phyloP scores from a whole-genome alignment of 345 rosid genomes.

The Brassica cretica region DNA sequence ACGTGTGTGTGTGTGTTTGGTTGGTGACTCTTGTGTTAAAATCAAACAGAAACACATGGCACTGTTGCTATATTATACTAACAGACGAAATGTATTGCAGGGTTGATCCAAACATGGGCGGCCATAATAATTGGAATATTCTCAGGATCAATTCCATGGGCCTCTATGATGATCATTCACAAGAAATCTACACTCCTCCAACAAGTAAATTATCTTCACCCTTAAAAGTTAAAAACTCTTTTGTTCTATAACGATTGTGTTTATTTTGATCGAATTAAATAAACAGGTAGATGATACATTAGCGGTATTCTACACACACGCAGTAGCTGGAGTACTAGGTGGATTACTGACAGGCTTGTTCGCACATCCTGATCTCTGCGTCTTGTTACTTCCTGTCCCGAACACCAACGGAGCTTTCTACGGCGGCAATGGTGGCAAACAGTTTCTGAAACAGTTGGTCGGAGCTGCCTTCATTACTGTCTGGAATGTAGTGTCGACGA shows the following conservation, averaged over 20 bases:
- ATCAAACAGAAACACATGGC: background rate
- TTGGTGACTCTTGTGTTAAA: background rate
- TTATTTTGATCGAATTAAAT: background rate
- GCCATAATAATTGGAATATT: slow-evolving; percentile 76
- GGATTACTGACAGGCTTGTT: slow-evolving; percentile 76
- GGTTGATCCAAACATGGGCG: slow-evolving; percentile 90
- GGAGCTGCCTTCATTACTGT: slow-evolving; percentile 64
- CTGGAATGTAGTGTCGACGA: slow-evolving; percentile 70
- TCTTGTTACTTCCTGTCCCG: slow-evolving; percentile 39
- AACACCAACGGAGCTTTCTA: slow-evolving; percentile 78
- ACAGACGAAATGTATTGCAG: slow-evolving; percentile 38
- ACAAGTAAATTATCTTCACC: slow-evolving; percentile 42
- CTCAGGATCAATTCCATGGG: slow-evolving; percentile 91
- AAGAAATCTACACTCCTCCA: slow-evolving; percentile 67
- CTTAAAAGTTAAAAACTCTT: background rate
- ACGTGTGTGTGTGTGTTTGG: background rate
- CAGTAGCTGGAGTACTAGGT: slow-evolving; percentile 83
- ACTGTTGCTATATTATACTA: background rate
- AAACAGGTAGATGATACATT: slow-evolving; percentile 76
- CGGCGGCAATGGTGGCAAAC: slow-evolving; percentile 65
- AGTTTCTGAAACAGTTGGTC: slow-evolving; percentile 70
- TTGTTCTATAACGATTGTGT: background rate
- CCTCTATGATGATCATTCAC: slow-evolving; percentile 92
- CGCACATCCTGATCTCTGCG: slow-evolving; percentile 75
- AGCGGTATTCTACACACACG: slow-evolving; percentile 94